Evolutionary conservation across 345 rosid species (phyloP).

Genomic region (Boechera divaricarpa): DNA sequence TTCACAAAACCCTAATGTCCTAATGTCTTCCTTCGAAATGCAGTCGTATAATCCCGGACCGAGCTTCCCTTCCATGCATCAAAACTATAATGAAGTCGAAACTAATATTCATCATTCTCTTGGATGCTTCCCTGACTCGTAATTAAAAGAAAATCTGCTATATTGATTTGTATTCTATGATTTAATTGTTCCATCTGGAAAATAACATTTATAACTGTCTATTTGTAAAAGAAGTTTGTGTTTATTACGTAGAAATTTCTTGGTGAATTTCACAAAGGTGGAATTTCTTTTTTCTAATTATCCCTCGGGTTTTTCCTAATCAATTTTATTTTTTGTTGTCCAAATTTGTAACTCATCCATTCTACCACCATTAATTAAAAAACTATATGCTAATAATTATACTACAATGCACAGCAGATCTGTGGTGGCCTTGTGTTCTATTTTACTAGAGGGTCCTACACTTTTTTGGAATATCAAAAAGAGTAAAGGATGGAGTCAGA

Average conservation of each 20-base stretch:
- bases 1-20: conserved; percentile 31
- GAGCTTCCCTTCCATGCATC: conserved; percentile 46
- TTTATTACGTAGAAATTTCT: conserved; percentile 31
- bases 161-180: conserved; percentile 46
- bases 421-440: not conserved
- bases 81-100: conserved; percentile 46
- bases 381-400: not conserved
- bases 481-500: not conserved
- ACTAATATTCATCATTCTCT: conserved; percentile 54
- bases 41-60: conserved; percentile 34
- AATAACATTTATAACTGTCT: conserved; percentile 46
- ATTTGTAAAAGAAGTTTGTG: conserved; percentile 40
- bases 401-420: not conserved
- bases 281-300: not conserved
- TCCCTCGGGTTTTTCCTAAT: not conserved
- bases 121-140: conserved; percentile 71
- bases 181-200: conserved; percentile 45
- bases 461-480: not conserved
- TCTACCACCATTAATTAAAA: conserved; percentile 2
- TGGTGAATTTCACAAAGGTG: conserved; percentile 44
- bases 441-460: not conserved
- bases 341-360: conserved; percentile 20
- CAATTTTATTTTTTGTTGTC: not conserved
- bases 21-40: conserved; percentile 39
- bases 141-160: conserved; percentile 23